Base-by-base conservation (phyloP, 768 basidiomycete species). In the Hygrocybe punicea region DNA sequence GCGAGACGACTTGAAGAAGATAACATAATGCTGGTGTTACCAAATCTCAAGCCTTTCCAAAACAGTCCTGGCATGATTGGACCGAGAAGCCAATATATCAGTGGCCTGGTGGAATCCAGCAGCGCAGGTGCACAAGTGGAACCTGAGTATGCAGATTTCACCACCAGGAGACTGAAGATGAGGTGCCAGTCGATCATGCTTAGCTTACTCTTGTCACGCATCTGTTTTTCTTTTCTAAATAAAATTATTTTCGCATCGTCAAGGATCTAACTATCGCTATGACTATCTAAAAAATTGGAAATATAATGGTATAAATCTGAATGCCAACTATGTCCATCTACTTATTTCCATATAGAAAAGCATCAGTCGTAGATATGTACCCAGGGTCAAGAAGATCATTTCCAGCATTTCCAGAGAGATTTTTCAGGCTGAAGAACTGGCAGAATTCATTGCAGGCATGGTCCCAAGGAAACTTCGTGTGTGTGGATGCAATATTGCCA, bases 71-170 rank as follows among this genome's bases (percentile, higher is more conserved):
- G 17, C 21, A 34, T 37, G 11, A 8, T 52, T 36, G 51, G 51
- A 7, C 7, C 14, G 6, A 5, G n/a, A 7, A 24, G 51, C 8
- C 5, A 34, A 7, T 52, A 52, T 21, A 17, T 52, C 6, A 34
- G 51, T 16, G 51, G 51, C 17, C 24, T 52, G 37, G 51, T 14
- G 11, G 23, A 16, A 11, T 24, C 51, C 4, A n/a, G 36, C n/a
- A 14, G 29, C 11, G 19, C 10, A 24, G 21, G 6, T 9, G 13
- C 6, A 6, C 16, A 4, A 11, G 51, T 6, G 34, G 17, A 36
- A 13, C 33, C 8, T 5, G 51, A 36, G 21, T 52, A 35, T 52
- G 51, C 51, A 7, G 51, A 52, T 52, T 52, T 52, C 25, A 36
- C 51, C n/a, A n/a, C n/a, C n/a, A n/a, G n/a, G n/a, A n/a, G n/a